Evolutionary conservation across 2,329 filamentous ascomycete species (phyloP).

Genomic region (Paecilomyces variotii): DNA sequence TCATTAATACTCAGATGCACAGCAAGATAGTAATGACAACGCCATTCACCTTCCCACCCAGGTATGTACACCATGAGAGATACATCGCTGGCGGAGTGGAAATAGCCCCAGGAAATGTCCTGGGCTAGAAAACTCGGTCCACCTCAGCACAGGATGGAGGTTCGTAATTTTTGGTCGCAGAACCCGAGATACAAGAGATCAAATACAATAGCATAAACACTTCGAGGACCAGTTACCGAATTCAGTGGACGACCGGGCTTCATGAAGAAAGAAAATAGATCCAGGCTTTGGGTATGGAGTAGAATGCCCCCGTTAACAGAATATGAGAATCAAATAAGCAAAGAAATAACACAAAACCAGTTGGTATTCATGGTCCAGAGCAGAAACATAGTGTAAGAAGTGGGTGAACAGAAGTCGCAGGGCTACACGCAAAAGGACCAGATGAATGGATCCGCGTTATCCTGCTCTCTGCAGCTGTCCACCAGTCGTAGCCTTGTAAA

Average conservation of each 20-base stretch:
- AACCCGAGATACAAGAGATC: not conserved
- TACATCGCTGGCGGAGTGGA: conserved; percentile 4
- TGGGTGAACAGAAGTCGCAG: conserved; percentile 12
- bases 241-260: not conserved
- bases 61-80: conserved; percentile 3
- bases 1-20: not conserved
- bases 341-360: not conserved
- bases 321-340: not conserved
- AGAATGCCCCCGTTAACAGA: not conserved
- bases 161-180: not conserved
- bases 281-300: not conserved
- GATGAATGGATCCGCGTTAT: conserved; percentile 4
- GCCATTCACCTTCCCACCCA: not conserved
- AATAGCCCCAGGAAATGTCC: conserved; percentile 6
- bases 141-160: not conserved
- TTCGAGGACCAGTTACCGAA: not conserved
- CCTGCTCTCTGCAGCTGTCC: conserved; percentile 16
- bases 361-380: not conserved
- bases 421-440: not conserved
- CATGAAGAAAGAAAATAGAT: not conserved
- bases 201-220: not conserved
- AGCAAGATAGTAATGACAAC: not conserved
- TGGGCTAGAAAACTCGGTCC: not conserved
- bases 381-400: conserved; percentile 1
- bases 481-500: conserved; percentile 29